Base-by-base conservation (phyloP, 768 basidiomycete genomes). In the Lactarius trivialis region DNA sequence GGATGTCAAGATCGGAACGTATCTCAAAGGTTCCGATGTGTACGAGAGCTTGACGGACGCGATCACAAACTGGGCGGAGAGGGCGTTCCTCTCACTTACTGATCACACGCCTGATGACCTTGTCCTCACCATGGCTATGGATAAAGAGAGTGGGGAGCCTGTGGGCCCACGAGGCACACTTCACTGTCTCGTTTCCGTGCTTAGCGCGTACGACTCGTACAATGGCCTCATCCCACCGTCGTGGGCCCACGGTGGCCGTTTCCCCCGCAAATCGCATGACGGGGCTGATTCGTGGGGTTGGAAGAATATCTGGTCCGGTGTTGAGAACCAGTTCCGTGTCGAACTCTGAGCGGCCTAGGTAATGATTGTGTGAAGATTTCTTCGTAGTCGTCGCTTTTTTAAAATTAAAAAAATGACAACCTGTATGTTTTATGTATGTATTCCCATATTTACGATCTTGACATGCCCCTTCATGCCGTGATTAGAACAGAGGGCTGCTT, bases 61-160 rank as follows among this genome's bases (percentile, higher is more conserved):
- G 1, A 32, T 64, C 30, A 55, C 60, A 7, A 55, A 7, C 11
- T 53, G 55, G 53, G 55, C 60, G 7, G 63, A 61, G 15, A 19
- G 8, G 36, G 28, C 26, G 19, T 19, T 64, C 21, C 43, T 60
- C 14, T 26, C 54, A 17, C n/a, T 61, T 26, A 6, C 58, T 26
- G 53, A 55, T 8, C 41, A 39, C 52, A 63, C 21, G 33, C 62
- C 58, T 15, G 28, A 28, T 9, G 63, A 64, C n/a, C 41, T 37
- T 14, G 36, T 64, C 36, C 49, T 61, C 21, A 4, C 60, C 8
- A 30, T 36, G 60, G 30, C 48, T 3, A 45, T 57, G 4, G 39
- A 64, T 19, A 34, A 28, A 2, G 32, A 21, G 15, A 64, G 26
- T 7, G 63, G 39, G 15, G 50, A 39, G 37, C 55, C 60, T 7